These are phyloP conservation scores for Citrus sinensis DNA, from an alignment of 345 rosid genomes.

Conservation along the genomic window DVS_A1.0 CM039165.1:4767001-4767500, in stretches of 20 bases:
- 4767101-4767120: conserved; percentile 14
- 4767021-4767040: conserved; percentile 26
- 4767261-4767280: not conserved
- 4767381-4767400: too few species aligned
- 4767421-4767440: too few species aligned
- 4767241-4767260: not conserved
- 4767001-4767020: conserved; percentile 23
- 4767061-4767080: conserved; percentile 35
- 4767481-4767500: too few species aligned
- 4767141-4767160: not conserved
- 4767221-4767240: not conserved
- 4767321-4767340: not conserved
- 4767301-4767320: not conserved
- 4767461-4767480: too few species aligned
- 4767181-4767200: not conserved
- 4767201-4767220: not conserved
- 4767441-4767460: too few species aligned
- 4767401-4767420: too few species aligned
- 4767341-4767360: too few species aligned
- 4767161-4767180: not conserved
- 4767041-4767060: conserved; percentile 26
- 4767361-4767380: too few species aligned
- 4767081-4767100: conserved; percentile 17
- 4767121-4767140: conserved; percentile 9
- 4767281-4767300: not conserved